Base-by-base conservation (phyloP, 768 basidiomycete species). In the Lactarius sp. region DNA sequence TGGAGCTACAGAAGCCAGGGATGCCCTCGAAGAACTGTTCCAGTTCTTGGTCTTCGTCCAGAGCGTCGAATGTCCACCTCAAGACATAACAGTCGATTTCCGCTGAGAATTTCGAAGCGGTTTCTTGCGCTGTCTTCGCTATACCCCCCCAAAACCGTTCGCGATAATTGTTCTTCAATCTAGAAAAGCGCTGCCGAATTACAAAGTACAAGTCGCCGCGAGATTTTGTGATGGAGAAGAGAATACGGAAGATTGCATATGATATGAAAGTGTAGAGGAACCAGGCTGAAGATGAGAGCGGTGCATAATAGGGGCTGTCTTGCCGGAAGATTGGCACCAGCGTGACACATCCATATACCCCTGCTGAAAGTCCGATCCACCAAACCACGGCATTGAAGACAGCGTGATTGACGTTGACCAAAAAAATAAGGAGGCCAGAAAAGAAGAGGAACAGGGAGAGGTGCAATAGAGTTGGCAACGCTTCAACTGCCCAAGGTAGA, bases 361-460 rank as follows among this genome's bases (percentile, higher is more conserved):
- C 22, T 13, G 36, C 39, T 13, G n/a, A 31, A 6, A 55, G 5
- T 10, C 13, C 54, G 12, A 55, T 12, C 54, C 55, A 56, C 20
- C 20, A 56, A 33, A 36, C 41, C 5, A 42, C 27, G 14, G 31
- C 41, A n/a, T 4, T 14, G 55, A 56, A 56, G 22, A 33, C 41
- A 6, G 16, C 6, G 41, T 31, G 41, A 22, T 56, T 14, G 37
- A 14, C 39, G 13, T 31, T 42, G 22, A 42, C 41, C 6, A 55
- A 31, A 20, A 55, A 55, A 0, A 56, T 42, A 14, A 55, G 37
- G 20, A 55, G 55, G 20, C 55, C 55, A 16, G 41, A 6, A n/a
- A 56, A 44, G 55, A 56, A 56, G 22, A 56, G 55, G 55, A 56
- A 56, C 7, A 56, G 39, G 39, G 55, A 56, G n/a, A 44, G 5